phyloP scores from a whole-genome alignment of 768 basidiomycete species.

The Lentinula edodes region DNA sequence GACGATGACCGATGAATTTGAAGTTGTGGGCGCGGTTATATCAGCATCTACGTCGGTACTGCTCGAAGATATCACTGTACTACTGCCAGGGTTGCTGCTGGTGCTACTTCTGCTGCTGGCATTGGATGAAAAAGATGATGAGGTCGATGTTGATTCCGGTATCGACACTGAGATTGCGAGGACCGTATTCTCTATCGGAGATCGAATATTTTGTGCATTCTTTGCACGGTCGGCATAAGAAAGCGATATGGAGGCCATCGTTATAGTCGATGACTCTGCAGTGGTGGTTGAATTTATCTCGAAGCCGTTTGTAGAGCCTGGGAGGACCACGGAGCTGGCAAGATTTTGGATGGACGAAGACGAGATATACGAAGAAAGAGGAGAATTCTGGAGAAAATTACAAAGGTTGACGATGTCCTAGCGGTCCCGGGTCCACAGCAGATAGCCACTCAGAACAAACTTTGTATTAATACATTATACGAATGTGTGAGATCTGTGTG shows the following conservation, averaged over 20 bases:
- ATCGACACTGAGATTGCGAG: slow-evolving; percentile 4
- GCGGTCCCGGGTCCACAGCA: neutral
- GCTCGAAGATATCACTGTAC: neutral
- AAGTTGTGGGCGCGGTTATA: slow-evolving; percentile 5
- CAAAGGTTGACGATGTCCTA: neutral
- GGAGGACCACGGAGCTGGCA: neutral
- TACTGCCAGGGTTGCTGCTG: neutral
- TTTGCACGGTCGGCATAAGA: slow-evolving; percentile 6
- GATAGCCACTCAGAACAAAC: neutral
- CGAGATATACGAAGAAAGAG: neutral
- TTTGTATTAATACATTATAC: no score
- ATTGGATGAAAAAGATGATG: neutral
- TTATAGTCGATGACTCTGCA: neutral
- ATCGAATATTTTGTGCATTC: slow-evolving; percentile 6
- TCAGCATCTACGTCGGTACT: slow-evolving; percentile 5
- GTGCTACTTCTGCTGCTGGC: neutral
- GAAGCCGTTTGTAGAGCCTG: neutral
- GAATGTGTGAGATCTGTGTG: neutral
- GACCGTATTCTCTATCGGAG: slow-evolving; percentile 4
- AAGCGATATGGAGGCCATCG: neutral
- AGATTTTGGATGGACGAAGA: neutral
- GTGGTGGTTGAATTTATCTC: neutral
- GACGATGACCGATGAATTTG: slow-evolving; percentile 5
- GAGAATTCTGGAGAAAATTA: neutral
- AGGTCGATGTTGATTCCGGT: neutral